Evolutionary conservation across 805 yeast species (phyloP).

Genomic region (Scheffersomyces stipitis): DNA sequence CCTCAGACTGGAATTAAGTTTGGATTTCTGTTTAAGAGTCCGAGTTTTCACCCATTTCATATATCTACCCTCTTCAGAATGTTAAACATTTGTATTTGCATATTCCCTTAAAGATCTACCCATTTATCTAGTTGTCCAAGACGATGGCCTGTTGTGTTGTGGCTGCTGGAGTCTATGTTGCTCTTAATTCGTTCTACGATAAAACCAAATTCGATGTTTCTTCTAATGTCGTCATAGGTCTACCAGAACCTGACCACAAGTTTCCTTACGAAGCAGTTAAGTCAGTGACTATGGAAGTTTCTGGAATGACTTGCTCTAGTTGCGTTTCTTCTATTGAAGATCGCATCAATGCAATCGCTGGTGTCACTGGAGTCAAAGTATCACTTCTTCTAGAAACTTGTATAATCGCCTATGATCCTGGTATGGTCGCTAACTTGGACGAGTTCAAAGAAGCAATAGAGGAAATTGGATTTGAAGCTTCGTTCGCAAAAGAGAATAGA

Average conservation of each 20-base stretch:
- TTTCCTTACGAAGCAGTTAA: slow-evolving; percentile 4
- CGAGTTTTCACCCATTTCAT: no score
- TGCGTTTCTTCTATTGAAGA: slow-evolving; percentile 4
- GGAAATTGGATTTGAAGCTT: slow-evolving; percentile 4
- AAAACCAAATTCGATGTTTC: slow-evolving; percentile 2
- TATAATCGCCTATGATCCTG: slow-evolving; percentile 7
- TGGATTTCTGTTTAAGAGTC: no score
- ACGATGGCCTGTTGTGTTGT: slow-evolving; percentile 7
- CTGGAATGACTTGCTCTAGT: slow-evolving; percentile 6
- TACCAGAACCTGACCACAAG: slow-evolving; percentile 6
- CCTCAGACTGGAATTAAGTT: no score
- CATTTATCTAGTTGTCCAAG: no score
- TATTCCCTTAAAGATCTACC: no score
- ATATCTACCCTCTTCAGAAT: no score
- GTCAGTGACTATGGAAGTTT: slow-evolving; percentile 2
- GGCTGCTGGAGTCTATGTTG: slow-evolving; percentile 6
- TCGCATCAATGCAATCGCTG: slow-evolving; percentile 3
- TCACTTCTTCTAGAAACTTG: slow-evolving; percentile 3
- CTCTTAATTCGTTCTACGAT: slow-evolving; percentile 3
- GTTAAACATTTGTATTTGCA: no score
- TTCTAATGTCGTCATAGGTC: slow-evolving; percentile 3
- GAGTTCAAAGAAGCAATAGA: slow-evolving; percentile 4
- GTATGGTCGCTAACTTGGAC: not conserved
- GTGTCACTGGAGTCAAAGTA: slow-evolving; percentile 5
- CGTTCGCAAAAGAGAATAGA: not conserved